A percentile compares a stretch with the other conserved stretches of the same genome.
These are phyloP conservation scores for Globisporangium lucens DNA, from an alignment of 352 stramenopile species.

Conservation along the genomic window DNA sequence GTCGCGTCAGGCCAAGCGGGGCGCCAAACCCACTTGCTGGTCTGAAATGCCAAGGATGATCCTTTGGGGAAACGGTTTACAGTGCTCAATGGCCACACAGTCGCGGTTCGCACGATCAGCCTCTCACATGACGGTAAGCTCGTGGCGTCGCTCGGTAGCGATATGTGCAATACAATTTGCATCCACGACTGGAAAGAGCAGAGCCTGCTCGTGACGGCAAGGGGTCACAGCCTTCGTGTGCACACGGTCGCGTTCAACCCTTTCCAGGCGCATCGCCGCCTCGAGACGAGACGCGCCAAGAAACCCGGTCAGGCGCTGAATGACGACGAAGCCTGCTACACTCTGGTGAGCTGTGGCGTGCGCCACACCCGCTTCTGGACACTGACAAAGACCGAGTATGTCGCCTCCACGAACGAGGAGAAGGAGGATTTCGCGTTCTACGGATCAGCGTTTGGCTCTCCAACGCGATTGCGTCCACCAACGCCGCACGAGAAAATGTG, in stretches of 20 bases:
- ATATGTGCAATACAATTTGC: conserved; percentile 81
- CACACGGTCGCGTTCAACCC: conserved; percentile 68
- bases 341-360: conserved; percentile 66
- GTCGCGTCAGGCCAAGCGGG: conserved; percentile 61
- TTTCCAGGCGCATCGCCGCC: conserved; percentile 61
- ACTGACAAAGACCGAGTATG: conserved; percentile 54
- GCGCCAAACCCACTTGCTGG: conserved; percentile 52
- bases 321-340: conserved; percentile 71
- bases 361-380: conserved; percentile 79
- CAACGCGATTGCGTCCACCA: conserved; percentile 39
- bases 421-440: conserved; percentile 60
- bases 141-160: conserved; percentile 56
- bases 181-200: conserved; percentile 72
- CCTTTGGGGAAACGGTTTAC: conserved; percentile 52
- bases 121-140: conserved; percentile 75
- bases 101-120: conserved; percentile 56
- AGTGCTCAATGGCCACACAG: conserved; percentile 47
- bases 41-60: conserved; percentile 68
- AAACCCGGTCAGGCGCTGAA: conserved; percentile 58
- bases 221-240: conserved; percentile 67
- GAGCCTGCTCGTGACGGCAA: conserved; percentile 45
- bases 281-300: conserved; percentile 45
- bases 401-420: conserved; percentile 34
- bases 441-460: conserved; percentile 56
- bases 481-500: conserved; percentile 62